phyloP scores from a whole-genome alignment of 768 basidiomycete genomes.

The Serendipita sp. region DNA sequence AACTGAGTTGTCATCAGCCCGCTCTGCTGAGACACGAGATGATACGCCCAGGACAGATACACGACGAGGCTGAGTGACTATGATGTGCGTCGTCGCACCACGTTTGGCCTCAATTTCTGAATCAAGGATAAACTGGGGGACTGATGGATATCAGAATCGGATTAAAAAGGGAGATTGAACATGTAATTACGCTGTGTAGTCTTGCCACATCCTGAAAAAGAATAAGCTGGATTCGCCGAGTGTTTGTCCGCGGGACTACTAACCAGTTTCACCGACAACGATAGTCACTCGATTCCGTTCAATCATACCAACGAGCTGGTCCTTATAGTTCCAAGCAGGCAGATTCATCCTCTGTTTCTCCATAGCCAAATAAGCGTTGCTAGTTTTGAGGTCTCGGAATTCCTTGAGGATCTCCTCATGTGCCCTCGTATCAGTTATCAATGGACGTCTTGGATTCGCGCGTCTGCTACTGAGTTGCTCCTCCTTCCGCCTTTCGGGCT shows the following conservation, averaged over 20 bases:
- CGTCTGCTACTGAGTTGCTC: constrained; percentile 4
- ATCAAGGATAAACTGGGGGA: constrained; percentile 84
- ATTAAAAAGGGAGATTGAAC: not conserved
- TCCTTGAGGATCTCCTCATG: constrained; percentile 35
- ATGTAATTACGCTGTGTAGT: constrained; percentile 56
- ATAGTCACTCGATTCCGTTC: constrained; percentile 52
- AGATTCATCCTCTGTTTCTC: constrained; percentile 40
- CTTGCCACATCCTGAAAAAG: constrained; percentile 59
- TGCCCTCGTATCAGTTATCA: constrained; percentile 23
- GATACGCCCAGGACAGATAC: constrained; percentile 83
- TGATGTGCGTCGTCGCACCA: constrained; percentile 55
- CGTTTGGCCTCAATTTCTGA: constrained; percentile 45
- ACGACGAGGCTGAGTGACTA: constrained; percentile 81
- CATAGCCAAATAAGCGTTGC: constrained; percentile 39
- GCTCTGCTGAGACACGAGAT: constrained; percentile 68
- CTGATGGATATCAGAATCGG: constrained; percentile 22
- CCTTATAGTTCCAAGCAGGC: constrained; percentile 59
- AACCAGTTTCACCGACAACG: constrained; percentile 83
- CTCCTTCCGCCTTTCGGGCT: constrained; percentile 10
- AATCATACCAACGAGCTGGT: constrained; percentile 45
- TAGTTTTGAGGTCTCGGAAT: constrained; percentile 32
- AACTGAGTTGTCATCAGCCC: constrained; percentile 58
- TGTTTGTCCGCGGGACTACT: constrained; percentile 8
- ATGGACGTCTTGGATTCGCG: constrained; percentile 13
- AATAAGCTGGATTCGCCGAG: not conserved